Evolutionary conservation across 176 grass and related monocot genomes (phyloP), one percentile per base, ranked within the genome.

Genomic region (Aegilops longissima): DNA sequence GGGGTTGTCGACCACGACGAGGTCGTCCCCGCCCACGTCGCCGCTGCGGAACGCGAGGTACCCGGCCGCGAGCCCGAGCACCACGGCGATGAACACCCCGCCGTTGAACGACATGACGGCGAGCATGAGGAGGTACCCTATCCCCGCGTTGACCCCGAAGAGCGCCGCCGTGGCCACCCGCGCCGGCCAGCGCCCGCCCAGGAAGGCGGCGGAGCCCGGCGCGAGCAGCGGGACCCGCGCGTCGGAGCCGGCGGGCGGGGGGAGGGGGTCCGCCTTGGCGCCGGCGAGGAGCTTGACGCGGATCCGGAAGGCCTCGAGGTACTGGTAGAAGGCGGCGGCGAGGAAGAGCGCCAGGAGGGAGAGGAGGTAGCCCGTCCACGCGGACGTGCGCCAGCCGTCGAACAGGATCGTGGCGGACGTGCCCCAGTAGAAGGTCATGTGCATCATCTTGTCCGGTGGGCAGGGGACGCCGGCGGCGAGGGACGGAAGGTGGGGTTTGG

Each of bases 371-470:
- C 73, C 83, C 2, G 52, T 35, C 97, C 94, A 99, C 78, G 97
- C 86, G 65, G 80, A 39, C 65, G 94, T 96, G 29, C 82, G 85
- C 97, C 97, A 99, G 42, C 84, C 86, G 79, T 99, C 94, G 87
- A 99, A 99, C 38, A 99, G 94, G 75, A 99, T 94, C 42, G 94
- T 96, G 18, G 84, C 94, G 25, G 84, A 88, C 45, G 16, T 96
- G 82, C 94, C 97, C 97, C 94, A 99, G 90, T 99, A 99, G 90
- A 99, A 99, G 92, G 97, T 96, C 97, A 99, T 99, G 90, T 99
- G 97, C 97, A 99, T 99, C 97, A 99, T 99, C 82, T 70, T 88
- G 63, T 11, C 29, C 1, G 45, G 79, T 29, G 67, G 78, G 21
- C 5, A 6, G 51, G 16, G 4, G 12, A 10, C 33, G 24, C 21